phyloP scores from a whole-genome alignment of 23 red algal species.

The Gracilaria vermiculophylla region DNA sequence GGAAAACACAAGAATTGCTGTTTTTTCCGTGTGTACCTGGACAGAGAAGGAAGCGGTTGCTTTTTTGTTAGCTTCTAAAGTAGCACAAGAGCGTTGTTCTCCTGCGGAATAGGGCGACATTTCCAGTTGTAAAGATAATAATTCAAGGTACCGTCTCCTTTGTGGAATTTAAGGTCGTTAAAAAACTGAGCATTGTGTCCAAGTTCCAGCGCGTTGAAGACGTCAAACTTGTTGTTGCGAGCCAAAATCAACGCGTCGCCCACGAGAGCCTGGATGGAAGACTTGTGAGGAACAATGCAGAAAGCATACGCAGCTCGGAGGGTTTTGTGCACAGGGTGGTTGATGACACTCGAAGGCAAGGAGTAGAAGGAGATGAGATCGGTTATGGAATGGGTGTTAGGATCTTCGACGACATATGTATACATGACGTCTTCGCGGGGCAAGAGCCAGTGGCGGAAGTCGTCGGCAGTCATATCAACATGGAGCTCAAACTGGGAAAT shows the following conservation, averaged over 20 bases:
- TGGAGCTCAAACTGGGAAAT: constrained; percentile 51
- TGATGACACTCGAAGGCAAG: constrained; percentile 85
- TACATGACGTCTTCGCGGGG: constrained; percentile 85
- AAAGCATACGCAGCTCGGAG: constrained; percentile 96
- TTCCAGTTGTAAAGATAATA: constrained; percentile 99
- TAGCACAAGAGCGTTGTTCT: constrained; percentile 71
- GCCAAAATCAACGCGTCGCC: constrained; percentile 83
- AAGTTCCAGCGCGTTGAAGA: constrained; percentile 97
- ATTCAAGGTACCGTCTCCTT: constrained; percentile 86
- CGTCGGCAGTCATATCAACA: constrained; percentile 54
- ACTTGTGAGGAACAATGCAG: constrained; percentile 57
- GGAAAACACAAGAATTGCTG: not conserved
- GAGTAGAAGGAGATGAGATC: constrained; percentile 92
- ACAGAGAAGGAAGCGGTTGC: not conserved
- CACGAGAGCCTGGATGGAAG: constrained; percentile 65
- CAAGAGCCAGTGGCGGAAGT: constrained; percentile 90
- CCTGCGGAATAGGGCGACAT: constrained; percentile 59
- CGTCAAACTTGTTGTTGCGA: constrained; percentile 77
- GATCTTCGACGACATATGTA: constrained; percentile 73
- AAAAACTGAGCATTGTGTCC: constrained; percentile 80
- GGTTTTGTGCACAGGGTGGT: constrained; percentile 67
- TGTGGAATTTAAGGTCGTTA: constrained; percentile 78
- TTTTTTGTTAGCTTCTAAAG: constrained; percentile 11
- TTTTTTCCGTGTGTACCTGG: not conserved
- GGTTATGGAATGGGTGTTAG: constrained; percentile 58